A percentile compares a stretch with the other conserved stretches of the same genome.
phyloP scores from a whole-genome alignment of 2,329 filamentous ascomycete genomes.

The Macrophomina tecta region DNA sequence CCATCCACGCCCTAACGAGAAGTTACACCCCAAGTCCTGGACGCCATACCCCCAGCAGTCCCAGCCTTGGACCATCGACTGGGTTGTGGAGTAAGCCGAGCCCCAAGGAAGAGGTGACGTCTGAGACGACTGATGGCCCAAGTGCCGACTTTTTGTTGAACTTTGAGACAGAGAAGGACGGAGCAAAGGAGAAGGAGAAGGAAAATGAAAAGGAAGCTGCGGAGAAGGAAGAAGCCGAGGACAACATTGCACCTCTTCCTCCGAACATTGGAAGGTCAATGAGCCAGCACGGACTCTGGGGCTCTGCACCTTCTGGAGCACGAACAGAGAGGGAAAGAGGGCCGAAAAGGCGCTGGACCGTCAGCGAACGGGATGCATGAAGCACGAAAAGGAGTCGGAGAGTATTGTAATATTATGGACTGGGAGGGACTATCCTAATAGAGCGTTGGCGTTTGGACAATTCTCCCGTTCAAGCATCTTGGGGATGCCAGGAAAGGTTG shows the following conservation, averaged over 20 bases:
- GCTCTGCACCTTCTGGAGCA: slow-evolving; percentile 40
- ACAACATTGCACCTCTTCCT: slow-evolving; percentile 40
- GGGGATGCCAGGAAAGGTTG: background rate
- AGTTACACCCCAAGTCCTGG: slow-evolving; percentile 34
- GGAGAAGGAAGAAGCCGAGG: slow-evolving; percentile 40
- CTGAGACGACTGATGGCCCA: slow-evolving; percentile 35
- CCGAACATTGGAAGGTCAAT: slow-evolving; percentile 32
- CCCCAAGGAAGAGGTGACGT: slow-evolving; percentile 30
- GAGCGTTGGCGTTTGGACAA: slow-evolving; percentile 24
- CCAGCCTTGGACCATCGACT: slow-evolving; percentile 30
- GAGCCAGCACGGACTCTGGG: slow-evolving; percentile 51
- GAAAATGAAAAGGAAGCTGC: slow-evolving; percentile 36
- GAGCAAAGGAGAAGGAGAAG: slow-evolving; percentile 30
- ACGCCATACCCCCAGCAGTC: slow-evolving; percentile 35
- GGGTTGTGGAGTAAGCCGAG: slow-evolving; percentile 50
- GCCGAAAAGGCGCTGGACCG: slow-evolving; percentile 53
- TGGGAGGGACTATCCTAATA: slow-evolving; percentile 13
- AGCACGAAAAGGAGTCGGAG: background rate
- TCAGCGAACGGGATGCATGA: slow-evolving; percentile 32
- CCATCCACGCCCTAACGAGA: slow-evolving; percentile 32
- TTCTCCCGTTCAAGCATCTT: background rate
- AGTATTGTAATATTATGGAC: slow-evolving; percentile 15
- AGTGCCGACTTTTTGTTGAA: slow-evolving; percentile 43
- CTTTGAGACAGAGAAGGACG: slow-evolving; percentile 32
- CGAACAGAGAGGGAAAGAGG: slow-evolving; percentile 45